phyloP scores from a whole-genome alignment of 768 basidiomycete species.

The Ramaria sp. region DNA sequence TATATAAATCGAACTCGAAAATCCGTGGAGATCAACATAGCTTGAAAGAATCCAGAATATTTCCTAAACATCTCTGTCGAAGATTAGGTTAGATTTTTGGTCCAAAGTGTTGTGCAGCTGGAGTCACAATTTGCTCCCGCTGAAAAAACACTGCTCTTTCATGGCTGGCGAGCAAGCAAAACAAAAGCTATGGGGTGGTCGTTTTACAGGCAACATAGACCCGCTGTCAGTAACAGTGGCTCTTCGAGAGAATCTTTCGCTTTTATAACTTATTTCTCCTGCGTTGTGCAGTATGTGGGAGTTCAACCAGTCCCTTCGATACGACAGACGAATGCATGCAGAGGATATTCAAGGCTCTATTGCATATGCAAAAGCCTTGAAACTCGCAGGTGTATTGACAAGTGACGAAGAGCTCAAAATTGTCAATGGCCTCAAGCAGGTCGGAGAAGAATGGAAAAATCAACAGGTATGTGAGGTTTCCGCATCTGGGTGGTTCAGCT shows the following conservation, averaged over 20 bases:
- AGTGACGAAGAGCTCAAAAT: conserved; percentile 63
- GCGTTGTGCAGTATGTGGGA: conserved; percentile 73
- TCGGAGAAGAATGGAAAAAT: conserved; percentile 78
- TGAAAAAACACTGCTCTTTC: background rate
- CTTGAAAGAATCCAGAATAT: too few species aligned
- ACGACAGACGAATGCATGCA: conserved; percentile 89
- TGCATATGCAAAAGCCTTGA: conserved; percentile 85
- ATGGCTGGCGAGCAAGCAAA: conserved; percentile 36
- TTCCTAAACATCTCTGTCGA: too few species aligned
- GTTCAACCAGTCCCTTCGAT: conserved; percentile 92
- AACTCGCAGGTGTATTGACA: conserved; percentile 71
- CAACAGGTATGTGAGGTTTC: conserved; percentile 38
- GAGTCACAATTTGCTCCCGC: conserved; percentile 1
- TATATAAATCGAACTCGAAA: too few species aligned
- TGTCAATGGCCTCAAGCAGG: conserved; percentile 58
- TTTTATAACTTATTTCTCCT: conserved; percentile 9
- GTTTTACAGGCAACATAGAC: conserved; percentile 84
- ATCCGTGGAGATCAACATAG: too few species aligned
- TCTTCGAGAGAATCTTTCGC: conserved; percentile 2
- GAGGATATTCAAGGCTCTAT: conserved; percentile 92
- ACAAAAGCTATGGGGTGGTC: conserved; percentile 81
- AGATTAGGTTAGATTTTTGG: too few species aligned
- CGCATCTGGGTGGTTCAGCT: background rate
- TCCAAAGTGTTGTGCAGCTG: too few species aligned
- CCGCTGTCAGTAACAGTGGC: conserved; percentile 45